Percentiles rank a stretch among this genome's conserved stretches.
Evolutionary conservation across 2,329 filamentous ascomycete genomes (phyloP).

Genomic region (Cryphonectria parasitica): DNA sequence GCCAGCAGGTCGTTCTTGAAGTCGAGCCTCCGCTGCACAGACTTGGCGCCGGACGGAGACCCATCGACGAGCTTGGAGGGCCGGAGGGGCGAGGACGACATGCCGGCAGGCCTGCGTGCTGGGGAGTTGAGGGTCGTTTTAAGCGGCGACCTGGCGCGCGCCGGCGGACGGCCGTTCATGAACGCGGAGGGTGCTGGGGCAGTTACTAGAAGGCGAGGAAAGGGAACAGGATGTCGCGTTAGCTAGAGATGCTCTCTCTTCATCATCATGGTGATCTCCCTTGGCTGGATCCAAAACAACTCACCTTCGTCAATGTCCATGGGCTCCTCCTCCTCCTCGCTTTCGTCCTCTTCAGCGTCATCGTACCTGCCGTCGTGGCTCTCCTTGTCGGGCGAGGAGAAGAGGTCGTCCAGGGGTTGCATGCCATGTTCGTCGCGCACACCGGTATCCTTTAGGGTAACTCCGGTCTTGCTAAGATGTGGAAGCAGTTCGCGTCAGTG

Average conservation of each 20-base stretch:
- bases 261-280: not conserved
- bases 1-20: slow-evolving; percentile 43
- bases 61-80: not conserved
- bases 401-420: slow-evolving; percentile 83
- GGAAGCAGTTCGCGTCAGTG: not conserved
- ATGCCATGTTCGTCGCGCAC: slow-evolving; percentile 89
- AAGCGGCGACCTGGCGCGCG: slow-evolving; percentile 60
- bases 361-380: slow-evolving; percentile 37
- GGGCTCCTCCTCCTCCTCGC: slow-evolving; percentile 55
- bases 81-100: slow-evolving; percentile 53
- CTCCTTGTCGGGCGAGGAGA: slow-evolving; percentile 78
- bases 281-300: slow-evolving; percentile 21
- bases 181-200: slow-evolving; percentile 59
- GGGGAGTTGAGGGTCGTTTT: slow-evolving; percentile 66
- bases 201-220: slow-evolving; percentile 43
- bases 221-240: slow-evolving; percentile 31
- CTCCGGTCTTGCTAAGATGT: slow-evolving; percentile 79
- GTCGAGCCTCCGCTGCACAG: slow-evolving; percentile 59
- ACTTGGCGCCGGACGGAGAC: slow-evolving; percentile 38
- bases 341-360: slow-evolving; percentile 38
- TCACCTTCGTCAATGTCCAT: slow-evolving; percentile 48
- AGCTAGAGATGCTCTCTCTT: not conserved
- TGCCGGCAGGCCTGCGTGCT: slow-evolving; percentile 63
- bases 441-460: slow-evolving; percentile 77
- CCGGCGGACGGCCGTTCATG: slow-evolving; percentile 53